Base-by-base conservation (phyloP, 305 asterid genomes). In the Coffea humblotiana region DNA sequence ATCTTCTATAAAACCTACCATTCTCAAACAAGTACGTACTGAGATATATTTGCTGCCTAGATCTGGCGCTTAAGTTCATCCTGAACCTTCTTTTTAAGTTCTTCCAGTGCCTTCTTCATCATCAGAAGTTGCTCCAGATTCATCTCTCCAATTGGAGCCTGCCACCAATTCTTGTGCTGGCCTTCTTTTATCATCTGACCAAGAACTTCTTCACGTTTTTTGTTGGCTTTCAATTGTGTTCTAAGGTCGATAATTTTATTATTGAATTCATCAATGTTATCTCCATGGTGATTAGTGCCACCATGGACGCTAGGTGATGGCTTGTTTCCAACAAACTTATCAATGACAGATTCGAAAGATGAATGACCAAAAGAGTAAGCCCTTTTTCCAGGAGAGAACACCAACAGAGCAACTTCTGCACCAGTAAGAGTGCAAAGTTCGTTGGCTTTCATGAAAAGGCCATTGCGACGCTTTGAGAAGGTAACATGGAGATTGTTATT, bases 361-460 rank as follows among this genome's bases (percentile, higher is more conserved):
- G 80, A 72, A 27, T 77, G 75, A 45, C 80, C 75, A 71, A 78
- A 82, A 35, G 85, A 82, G 58, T 65, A 82, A 27, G 69, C 77
- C 43, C 66, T 83, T 37, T 64, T 45, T 1, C 81, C 75, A 0
- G 86, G 78, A 1, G 83, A 83, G 19, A 83, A 79, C 4, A 79
- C 45, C 63, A 83, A 0, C 19, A 83, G 16, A 2, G 40, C 72
- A 40, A 79, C 49, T 15, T 75, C 75, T n/a, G 58, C 86, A 64
- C 81, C 81, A 48, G 78, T 74, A 2, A 75, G 80, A 3, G 86
- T 79, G 56, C 79, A 77, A 3, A 83, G 75, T 29, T 83, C 86
- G 27, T 76, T 70, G 0, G 67, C 83, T 29, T 83, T 83, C 12
- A 79, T 79, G 66, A 83, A 83, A 27, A 83, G 74, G 0, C 81